phyloP scores from a whole-genome alignment of 192 early-diverging fungal species.

The Geranomyces michiganensis region DNA sequence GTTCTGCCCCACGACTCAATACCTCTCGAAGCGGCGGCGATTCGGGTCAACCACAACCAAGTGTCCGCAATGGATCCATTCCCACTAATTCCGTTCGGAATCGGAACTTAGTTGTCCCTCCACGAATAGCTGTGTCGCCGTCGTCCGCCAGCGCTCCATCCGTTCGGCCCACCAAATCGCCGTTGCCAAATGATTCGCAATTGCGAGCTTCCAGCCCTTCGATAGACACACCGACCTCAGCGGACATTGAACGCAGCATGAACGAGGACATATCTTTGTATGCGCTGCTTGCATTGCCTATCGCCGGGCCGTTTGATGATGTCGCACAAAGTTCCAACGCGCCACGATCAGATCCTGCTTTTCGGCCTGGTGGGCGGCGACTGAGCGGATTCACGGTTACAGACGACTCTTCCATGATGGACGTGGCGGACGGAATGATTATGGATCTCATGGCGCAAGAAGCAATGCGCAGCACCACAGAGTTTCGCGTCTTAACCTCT shows the following conservation, averaged over 20 bases:
- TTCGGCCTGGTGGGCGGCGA: slow-evolving; percentile 19
- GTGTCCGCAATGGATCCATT: background rate
- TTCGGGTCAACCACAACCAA: background rate
- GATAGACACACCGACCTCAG: too few species aligned
- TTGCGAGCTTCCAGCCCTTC: too few species aligned
- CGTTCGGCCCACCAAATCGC: too few species aligned
- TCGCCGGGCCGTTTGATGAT: slow-evolving; percentile 11
- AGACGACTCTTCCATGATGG: background rate
- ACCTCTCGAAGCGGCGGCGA: background rate
- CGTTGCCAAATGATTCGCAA: too few species aligned
- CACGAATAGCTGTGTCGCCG: slow-evolving; percentile 10
- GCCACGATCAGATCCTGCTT: background rate
- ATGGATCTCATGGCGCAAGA: slow-evolving; percentile 43
- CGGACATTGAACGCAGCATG: background rate
- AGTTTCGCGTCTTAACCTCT: slow-evolving; percentile 34
- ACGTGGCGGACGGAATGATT: slow-evolving; percentile 22
- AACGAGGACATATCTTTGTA: background rate
- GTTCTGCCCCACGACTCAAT: too few species aligned
- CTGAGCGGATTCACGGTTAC: slow-evolving; percentile 12
- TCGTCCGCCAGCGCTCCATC: background rate
- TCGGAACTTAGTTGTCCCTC: slow-evolving; percentile 1
- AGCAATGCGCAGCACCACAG: slow-evolving; percentile 35
- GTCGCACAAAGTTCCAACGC: background rate
- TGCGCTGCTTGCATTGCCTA: background rate
- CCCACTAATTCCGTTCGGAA: background rate